Evolutionary conservation across 2,329 filamentous ascomycete species (phyloP).

Genomic region (Rutstroemia sp.): DNA sequence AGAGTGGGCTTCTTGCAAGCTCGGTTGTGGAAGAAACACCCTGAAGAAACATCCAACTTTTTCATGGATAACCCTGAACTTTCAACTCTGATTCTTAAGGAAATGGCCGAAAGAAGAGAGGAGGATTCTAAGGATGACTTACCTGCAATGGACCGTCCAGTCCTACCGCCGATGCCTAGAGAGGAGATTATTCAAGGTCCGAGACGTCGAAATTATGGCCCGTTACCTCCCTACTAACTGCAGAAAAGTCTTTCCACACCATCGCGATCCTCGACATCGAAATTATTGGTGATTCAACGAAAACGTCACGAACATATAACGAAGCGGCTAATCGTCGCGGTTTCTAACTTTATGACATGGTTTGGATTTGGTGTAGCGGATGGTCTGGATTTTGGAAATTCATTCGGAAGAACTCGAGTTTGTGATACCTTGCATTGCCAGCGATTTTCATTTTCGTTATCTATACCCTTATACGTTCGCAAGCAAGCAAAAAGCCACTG

Average conservation of each 20-base stretch:
- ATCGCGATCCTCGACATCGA: neutral
- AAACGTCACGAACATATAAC: neutral
- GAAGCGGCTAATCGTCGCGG: neutral
- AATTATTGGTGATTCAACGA: neutral
- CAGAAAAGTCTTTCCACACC: neutral
- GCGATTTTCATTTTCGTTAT: neutral
- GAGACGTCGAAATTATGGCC: conserved; percentile 11
- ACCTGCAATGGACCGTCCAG: conserved; percentile 32
- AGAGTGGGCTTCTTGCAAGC: conserved; percentile 42
- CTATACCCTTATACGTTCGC: conserved; percentile 7
- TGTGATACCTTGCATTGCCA: conserved; percentile 5
- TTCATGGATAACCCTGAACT: conserved; percentile 39
- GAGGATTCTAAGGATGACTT: conserved; percentile 33
- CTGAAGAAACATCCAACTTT: conserved; percentile 36
- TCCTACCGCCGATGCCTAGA: neutral
- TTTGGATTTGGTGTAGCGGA: neutral
- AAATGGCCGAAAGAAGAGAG: conserved; percentile 39
- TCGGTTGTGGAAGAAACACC: conserved; percentile 35
- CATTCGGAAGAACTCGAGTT: neutral
- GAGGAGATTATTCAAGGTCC: conserved; percentile 14
- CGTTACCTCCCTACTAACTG: conserved; percentile 6
- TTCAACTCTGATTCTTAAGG: conserved; percentile 38
- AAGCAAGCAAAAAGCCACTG: neutral
- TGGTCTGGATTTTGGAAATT: neutral
- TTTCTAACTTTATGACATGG: neutral